A percentile compares a stretch with the other conserved stretches of the same genome.
phyloP scores from a whole-genome alignment of 352 stramenopile species.

The Globisporangium recalcitrans region DNA sequence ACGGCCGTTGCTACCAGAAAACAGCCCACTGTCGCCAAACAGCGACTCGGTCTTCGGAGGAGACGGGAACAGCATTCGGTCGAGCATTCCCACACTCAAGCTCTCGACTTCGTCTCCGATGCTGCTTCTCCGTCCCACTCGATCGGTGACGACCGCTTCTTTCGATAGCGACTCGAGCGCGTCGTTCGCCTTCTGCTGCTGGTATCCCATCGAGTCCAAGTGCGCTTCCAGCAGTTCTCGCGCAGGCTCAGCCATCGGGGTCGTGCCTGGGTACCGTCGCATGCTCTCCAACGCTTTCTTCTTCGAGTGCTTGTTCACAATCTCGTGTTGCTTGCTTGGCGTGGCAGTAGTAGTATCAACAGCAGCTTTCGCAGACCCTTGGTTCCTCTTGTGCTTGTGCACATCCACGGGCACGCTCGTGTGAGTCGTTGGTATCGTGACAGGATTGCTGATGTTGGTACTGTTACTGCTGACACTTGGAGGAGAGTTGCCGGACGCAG shows the following conservation, averaged over 20 bases:
- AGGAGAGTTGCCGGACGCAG: constrained; percentile 13
- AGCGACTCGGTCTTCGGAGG: constrained; percentile 25
- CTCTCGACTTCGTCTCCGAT: constrained; percentile 3
- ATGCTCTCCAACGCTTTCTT: constrained; percentile 18
- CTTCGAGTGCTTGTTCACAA: constrained; percentile 5
- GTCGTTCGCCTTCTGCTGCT: constrained; percentile 25
- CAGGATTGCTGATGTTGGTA: neutral
- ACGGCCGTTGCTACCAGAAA: neutral
- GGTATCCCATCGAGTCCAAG: constrained; percentile 50
- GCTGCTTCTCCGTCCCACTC: neutral
- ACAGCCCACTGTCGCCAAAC: constrained; percentile 4
- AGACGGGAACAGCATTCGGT: constrained; percentile 22
- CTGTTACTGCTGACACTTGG: neutral
- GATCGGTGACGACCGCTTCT: constrained; percentile 14
- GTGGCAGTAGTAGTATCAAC: neutral
- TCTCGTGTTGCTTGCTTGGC: constrained; percentile 5
- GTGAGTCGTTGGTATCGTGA: neutral
- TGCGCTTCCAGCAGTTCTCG: constrained; percentile 39
- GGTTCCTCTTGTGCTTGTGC: constrained; percentile 8
- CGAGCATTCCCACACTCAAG: constrained; percentile 12
- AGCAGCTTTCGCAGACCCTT: neutral
- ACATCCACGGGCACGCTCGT: neutral
- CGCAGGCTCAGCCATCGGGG: constrained; percentile 30
- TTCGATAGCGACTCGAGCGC: constrained; percentile 36
- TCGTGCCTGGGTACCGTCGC: constrained; percentile 23